Evolutionary conservation across 2,329 filamentous ascomycete genomes (phyloP).

Genomic region (Aspergillus versicolor): DNA sequence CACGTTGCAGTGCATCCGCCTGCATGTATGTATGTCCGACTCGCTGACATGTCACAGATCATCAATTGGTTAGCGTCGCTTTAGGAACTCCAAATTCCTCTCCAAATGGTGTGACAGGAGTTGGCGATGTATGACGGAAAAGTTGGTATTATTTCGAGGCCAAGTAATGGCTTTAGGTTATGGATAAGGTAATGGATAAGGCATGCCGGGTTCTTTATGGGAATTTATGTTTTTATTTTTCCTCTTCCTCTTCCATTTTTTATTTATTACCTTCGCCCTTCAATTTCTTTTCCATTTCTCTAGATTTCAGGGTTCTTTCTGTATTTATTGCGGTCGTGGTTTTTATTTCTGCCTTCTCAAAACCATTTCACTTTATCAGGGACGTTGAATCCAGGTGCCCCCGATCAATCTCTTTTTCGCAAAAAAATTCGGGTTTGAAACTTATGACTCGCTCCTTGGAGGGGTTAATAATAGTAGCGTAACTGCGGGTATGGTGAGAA

Average conservation of each 20-base stretch:
- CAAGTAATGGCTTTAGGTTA: background rate
- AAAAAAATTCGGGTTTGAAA: background rate
- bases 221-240: background rate
- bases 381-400: background rate
- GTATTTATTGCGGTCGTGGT: background rate
- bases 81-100: conserved; percentile 1
- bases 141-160: background rate
- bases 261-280: background rate
- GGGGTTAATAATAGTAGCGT: background rate
- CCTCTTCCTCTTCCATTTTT: background rate
- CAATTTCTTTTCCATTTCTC: background rate
- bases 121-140: background rate
- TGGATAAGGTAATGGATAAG: background rate
- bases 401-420: background rate
- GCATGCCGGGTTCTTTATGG: background rate
- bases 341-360: background rate
- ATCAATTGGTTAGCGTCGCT: conserved; percentile 25
- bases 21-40: conserved; percentile 2
- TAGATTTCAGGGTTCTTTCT: background rate
- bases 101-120: background rate
- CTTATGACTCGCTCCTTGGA: background rate
- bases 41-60: conserved; percentile 14
- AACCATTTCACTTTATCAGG: background rate
- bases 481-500: no score
- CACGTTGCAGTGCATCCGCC: conserved; percentile 2